Evolutionary conservation across 2,329 filamentous ascomycete genomes (phyloP), one percentile per base, ranked within the genome.

Genomic region (Ploettnerulaceae sp.): DNA sequence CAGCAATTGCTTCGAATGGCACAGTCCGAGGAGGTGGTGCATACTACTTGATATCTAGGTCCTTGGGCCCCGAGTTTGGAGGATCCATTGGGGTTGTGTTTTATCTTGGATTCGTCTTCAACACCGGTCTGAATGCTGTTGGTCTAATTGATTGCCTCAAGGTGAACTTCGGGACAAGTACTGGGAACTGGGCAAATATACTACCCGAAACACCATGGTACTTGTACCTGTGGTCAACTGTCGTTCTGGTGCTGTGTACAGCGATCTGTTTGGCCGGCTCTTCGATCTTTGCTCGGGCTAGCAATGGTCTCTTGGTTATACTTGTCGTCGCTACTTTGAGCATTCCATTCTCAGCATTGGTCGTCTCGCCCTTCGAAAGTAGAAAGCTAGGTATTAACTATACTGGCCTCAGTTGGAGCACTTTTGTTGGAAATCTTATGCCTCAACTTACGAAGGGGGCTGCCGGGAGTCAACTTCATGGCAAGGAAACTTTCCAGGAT

Each of bases 51-150:
- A 94, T 95, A 47, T 94, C 88, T 5, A 77, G 89, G 51, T 90
- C 86, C 34, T 70, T 95, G 3, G 89, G 89, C 0, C 88, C 89
- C 5, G 89, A 95, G 60, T 95, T 95, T 62, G 89, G 89, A 20
- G 89, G 89, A 12, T 89, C 86, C 1, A 94, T 95, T 53, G 89
- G 89, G 2, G 75, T 94, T 18, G 79, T 95, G 9, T 94, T 94
- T 66, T 95, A 93, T 63, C 72, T 94, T n/a, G 87, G 89, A n/a
- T 86, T 88, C 54, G 84, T 86, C 2, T 79, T 95, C 61, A 94
- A 91, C 62, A 89, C 88, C 1, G 86, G 86, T 28, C 79, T 95
- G 74, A 95, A 95, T 61, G 79, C 90, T 18, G 87, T 94, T 33
- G 89, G 88, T 69, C 72, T 95, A 35, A 79, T 95, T 53, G 86